Evolutionary conservation across 2,329 filamentous ascomycete genomes (phyloP).

Genomic region (Plectosphaerella cucumerina): DNA sequence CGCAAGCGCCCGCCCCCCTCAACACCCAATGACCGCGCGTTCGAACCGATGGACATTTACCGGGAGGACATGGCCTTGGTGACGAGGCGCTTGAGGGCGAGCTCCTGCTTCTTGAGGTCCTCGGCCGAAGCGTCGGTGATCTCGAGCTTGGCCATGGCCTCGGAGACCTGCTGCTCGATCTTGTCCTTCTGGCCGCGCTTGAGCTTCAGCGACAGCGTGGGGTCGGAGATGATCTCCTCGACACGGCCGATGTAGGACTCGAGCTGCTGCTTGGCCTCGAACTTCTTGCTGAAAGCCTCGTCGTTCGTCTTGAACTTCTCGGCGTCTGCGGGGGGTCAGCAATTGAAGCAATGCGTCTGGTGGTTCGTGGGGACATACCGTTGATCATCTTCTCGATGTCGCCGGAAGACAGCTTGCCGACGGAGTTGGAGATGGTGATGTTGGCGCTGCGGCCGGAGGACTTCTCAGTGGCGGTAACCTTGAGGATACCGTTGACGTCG

Average conservation of each 20-base stretch:
- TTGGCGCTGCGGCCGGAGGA: constrained; percentile 95
- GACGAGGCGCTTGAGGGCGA: constrained; percentile 93
- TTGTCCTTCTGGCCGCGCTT: constrained; percentile 99
- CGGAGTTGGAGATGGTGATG: constrained; percentile 99
- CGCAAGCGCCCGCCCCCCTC: background rate
- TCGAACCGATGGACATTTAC: constrained; percentile 47
- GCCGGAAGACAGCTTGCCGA: constrained; percentile 89
- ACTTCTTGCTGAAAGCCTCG: constrained; percentile 98
- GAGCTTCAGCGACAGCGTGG: constrained; percentile 90
- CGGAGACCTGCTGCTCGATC: constrained; percentile 94
- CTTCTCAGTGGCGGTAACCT: constrained; percentile 99
- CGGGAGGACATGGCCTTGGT: constrained; percentile 97
- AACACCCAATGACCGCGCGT: background rate
- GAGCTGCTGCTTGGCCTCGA: constrained; percentile 98
- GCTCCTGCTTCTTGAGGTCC: constrained; percentile 99
- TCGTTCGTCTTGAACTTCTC: constrained; percentile 99
- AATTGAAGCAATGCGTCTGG: constrained; percentile 6
- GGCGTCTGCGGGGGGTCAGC: constrained; percentile 55
- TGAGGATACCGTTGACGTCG: constrained; percentile 99
- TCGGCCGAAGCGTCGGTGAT: constrained; percentile 87
- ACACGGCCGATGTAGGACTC: constrained; percentile 98
- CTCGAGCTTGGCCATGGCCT: constrained; percentile 97
- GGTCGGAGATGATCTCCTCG: constrained; percentile 98
- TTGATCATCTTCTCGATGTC: constrained; percentile 99
- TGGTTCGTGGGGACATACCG: constrained; percentile 43